Evolutionary conservation across 139 green algal species (phyloP).

Genomic region (Coelastrella sp.): DNA sequence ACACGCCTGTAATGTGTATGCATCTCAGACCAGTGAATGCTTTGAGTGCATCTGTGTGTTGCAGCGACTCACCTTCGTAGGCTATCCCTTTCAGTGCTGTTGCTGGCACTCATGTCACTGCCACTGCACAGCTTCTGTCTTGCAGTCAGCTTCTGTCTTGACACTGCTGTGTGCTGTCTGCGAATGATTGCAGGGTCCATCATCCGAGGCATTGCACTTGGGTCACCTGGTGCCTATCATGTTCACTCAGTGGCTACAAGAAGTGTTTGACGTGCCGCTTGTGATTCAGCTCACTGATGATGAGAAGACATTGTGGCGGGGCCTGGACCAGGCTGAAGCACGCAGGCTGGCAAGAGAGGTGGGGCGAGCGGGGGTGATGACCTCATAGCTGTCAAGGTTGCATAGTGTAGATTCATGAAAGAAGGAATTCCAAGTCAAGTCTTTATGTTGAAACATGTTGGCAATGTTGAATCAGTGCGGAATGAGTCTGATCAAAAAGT

Average conservation of each 20-base stretch:
- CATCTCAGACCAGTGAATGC: no score
- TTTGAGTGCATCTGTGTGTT: no score
- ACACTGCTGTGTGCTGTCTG: neutral
- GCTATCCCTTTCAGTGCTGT: no score
- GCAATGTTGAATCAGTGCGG: no score
- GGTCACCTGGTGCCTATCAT: constrained; percentile 98
- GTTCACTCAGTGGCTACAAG: constrained; percentile 95
- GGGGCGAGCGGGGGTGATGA: neutral
- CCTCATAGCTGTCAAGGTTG: neutral
- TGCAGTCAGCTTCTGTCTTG: neutral
- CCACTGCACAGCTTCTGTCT: neutral
- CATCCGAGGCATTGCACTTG: constrained; percentile 96
- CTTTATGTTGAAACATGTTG: no score
- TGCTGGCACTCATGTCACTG: neutral
- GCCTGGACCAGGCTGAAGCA: constrained; percentile 83
- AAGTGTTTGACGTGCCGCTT: constrained; percentile 93
- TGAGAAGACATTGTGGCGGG: constrained; percentile 96
- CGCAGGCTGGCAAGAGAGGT: constrained; percentile 83
- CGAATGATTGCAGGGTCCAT: constrained; percentile 81
- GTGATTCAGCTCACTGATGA: constrained; percentile 99
- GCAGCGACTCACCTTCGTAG: no score
- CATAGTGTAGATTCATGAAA: neutral
- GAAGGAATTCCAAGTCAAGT: no score
- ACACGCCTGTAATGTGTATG: no score
- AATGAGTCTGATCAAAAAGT: no score